Evolutionary conservation across 176 grass and related monocot genomes (phyloP), one percentile per base, ranked within the genome.

Genomic region (Calamus simplicifolius): DNA sequence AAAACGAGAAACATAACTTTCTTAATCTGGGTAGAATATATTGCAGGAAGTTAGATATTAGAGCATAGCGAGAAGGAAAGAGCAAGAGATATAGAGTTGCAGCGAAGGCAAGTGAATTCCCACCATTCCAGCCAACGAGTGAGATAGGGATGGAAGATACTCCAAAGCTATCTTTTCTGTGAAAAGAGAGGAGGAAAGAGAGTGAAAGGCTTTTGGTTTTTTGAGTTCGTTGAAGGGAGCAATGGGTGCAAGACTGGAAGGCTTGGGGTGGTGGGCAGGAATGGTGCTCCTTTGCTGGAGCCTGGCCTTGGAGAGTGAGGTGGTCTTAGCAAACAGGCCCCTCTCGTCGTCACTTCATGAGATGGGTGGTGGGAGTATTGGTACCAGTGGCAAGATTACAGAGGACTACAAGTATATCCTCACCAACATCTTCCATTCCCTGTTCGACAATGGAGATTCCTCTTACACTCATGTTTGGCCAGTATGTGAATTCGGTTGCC

Each of bases 401-500:
- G 62, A 64, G 19, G 62, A 64, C 16, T 28, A 51, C 48, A 64
- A 51, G 26, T 18, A 50, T 50, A 25, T 64, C 12, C 19, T 64
- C 19, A 26, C 13, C 62, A 50, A 51, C 62, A 64, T 49, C 19
- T 64, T 64, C 14, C 12, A 27, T 16, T 27, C 43, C 10, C 13
- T 51, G 18, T 64, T 64, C 21, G 48, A 64, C 48, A 16, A 64
- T 8, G 61, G 62, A 10, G 48, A 64, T 21, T 64, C 62, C 28
- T 51, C 62, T 21, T 16, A 64, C 18, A 64, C 31, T 19, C 62
- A 50, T 64, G 62, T 64, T 27, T 64, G 62, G 62, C 62, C 62
- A 16, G 62, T 64, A 50, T 64, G 62, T 15, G 25, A 61, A n/a
- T 3, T 61, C 14, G 6, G n/a, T 28, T 61, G 17, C 27, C 17